phyloP scores from a whole-genome alignment of 73 alveolate genomes.

The Tetrahymena thermophila region DNA sequence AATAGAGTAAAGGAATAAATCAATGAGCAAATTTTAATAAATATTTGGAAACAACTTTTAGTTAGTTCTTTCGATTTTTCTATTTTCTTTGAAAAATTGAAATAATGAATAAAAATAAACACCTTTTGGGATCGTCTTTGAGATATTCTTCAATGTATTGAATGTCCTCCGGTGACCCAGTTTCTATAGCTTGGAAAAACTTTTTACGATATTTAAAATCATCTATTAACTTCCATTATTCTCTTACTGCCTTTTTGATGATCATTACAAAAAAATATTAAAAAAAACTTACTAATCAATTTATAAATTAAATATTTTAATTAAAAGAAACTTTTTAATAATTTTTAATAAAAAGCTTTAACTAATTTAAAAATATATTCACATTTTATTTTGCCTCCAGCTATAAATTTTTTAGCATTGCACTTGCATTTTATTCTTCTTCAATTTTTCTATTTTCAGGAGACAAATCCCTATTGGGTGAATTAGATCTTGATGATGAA shows the following conservation, averaged over 20 bases:
- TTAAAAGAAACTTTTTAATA: too few relatives aligned
- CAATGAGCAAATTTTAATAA: too few relatives aligned
- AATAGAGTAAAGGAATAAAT: too few relatives aligned
- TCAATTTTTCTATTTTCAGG: not conserved
- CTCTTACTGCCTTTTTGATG: not conserved
- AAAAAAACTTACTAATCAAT: too few relatives aligned
- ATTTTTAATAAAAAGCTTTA: not conserved
- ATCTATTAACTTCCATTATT: not conserved
- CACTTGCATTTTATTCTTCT: not conserved
- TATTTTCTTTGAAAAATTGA: too few relatives aligned
- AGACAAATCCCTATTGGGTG: not conserved
- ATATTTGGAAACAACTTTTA: too few relatives aligned
- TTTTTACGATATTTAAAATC: not conserved
- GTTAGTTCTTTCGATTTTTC: too few relatives aligned
- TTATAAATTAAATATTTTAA: too few relatives aligned
- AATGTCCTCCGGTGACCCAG: not conserved
- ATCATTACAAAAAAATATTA: too few relatives aligned
- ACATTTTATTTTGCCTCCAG: not conserved
- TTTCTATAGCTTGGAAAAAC: not conserved
- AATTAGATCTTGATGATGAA: not conserved
- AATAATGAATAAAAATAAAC: not conserved
- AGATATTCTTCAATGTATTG: not conserved
- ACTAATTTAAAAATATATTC: not conserved
- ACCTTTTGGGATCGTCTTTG: not conserved
- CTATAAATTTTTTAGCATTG: not conserved